phyloP scores from a whole-genome alignment of 2,329 filamentous ascomycete species.

The Metarhizium robertsii region DNA sequence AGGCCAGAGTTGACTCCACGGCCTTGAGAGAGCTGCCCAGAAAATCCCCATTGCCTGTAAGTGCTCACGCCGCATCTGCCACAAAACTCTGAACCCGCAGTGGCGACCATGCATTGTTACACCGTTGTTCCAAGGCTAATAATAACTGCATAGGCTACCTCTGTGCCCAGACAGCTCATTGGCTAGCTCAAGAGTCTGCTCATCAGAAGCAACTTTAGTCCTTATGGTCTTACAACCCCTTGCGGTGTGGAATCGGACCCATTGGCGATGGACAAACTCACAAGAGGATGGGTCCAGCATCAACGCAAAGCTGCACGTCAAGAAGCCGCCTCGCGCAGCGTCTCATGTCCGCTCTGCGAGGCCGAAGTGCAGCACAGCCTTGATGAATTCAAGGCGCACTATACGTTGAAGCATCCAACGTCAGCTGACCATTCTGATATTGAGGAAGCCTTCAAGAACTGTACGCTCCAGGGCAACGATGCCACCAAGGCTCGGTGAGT shows the following conservation, averaged over 20 bases:
- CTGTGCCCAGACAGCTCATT: not conserved
- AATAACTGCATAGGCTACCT: not conserved
- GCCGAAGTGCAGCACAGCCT: constrained; percentile 14
- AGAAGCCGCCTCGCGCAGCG: constrained; percentile 6
- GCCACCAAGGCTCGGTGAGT: not conserved
- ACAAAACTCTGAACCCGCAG: too few relatives aligned
- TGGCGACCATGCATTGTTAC: too few relatives aligned
- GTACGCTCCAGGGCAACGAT: constrained; percentile 8
- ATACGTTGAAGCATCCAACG: constrained; percentile 10
- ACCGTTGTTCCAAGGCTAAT: not conserved
- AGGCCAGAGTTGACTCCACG: not conserved
- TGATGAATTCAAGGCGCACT: constrained; percentile 17
- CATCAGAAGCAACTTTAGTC: not conserved
- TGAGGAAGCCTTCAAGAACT: constrained; percentile 14
- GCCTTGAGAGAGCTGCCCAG: not conserved
- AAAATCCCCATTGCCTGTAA: too few relatives aligned
- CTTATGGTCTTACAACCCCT: not conserved
- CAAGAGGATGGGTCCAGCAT: constrained; percentile 15
- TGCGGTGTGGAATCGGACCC: not conserved
- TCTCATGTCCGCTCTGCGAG: constrained; percentile 15
- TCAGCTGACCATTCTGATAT: constrained; percentile 16
- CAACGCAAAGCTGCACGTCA: constrained; percentile 15
- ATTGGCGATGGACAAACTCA: constrained; percentile 8
- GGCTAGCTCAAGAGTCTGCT: not conserved
- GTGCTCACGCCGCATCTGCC: too few relatives aligned